A percentile compares a stretch with the other conserved stretches of the same genome.
Evolutionary conservation across 768 basidiomycete species (phyloP).

Genomic region (Galerina sulciceps): DNA sequence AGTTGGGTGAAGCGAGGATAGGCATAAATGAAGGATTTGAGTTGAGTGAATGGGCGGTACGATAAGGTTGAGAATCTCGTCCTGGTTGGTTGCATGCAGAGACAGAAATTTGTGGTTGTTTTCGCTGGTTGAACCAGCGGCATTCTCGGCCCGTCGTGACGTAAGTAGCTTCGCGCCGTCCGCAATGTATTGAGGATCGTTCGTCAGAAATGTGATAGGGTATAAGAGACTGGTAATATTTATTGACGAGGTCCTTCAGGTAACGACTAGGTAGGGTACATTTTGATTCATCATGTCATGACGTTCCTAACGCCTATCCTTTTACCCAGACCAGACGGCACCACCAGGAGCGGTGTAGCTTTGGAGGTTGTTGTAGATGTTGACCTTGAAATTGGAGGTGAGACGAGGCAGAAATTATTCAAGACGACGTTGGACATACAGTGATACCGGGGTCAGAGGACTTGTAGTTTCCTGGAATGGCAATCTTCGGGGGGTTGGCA

Average conservation of each 20-base stretch:
- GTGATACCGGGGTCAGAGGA: constrained; percentile 54
- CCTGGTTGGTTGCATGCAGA: constrained; percentile 22
- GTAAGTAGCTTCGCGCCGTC: too few relatives aligned
- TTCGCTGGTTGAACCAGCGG: neutral
- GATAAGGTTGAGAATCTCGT: neutral
- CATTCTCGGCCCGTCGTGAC: neutral
- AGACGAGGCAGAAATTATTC: neutral
- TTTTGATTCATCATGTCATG: too few relatives aligned
- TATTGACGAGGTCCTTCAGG: too few relatives aligned
- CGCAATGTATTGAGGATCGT: too few relatives aligned
- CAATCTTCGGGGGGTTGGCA: constrained; percentile 50
- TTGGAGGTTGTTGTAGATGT: constrained; percentile 62
- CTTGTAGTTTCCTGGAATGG: constrained; percentile 53
- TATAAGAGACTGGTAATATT: too few relatives aligned
- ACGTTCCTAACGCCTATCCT: neutral
- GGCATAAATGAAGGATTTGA: neutral
- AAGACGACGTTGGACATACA: constrained; percentile 21
- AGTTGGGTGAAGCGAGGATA: neutral
- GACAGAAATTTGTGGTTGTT: neutral
- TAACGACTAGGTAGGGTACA: too few relatives aligned
- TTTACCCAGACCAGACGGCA: constrained; percentile 44
- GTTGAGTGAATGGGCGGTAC: neutral
- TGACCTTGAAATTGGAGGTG: constrained; percentile 31
- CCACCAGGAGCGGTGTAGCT: constrained; percentile 49
- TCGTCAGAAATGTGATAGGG: too few relatives aligned